These are phyloP conservation scores for Exophiala sp. DNA, from an alignment of 2,329 filamentous ascomycete species.

Conservation along the genomic window DNA sequence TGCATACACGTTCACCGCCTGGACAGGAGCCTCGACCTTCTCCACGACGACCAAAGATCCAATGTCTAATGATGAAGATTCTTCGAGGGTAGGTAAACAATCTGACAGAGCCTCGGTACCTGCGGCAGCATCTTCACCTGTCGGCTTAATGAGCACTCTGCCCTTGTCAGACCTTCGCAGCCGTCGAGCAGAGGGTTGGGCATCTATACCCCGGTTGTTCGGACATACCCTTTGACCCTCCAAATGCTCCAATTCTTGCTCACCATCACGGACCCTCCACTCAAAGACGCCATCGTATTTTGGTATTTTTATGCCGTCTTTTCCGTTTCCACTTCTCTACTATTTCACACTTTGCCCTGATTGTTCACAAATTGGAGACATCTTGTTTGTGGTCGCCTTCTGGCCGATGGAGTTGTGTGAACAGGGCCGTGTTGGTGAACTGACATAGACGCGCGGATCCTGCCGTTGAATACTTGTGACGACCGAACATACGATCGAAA, in stretches of 20 bases:
- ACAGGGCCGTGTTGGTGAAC: too few relatives aligned
- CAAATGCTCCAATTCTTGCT: not conserved
- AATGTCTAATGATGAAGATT: not conserved
- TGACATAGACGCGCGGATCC: not conserved
- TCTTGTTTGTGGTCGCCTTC: not conserved
- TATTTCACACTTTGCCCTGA: not conserved
- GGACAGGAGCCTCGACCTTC: not conserved
- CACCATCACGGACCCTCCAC: not conserved
- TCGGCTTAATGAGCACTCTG: not conserved
- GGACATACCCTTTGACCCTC: too few relatives aligned
- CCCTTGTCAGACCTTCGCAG: too few relatives aligned
- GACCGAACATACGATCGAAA: too few relatives aligned
- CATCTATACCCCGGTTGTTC: too few relatives aligned
- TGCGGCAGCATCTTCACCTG: not conserved
- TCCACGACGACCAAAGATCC: constrained; percentile 1
- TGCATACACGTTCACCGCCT: not conserved
- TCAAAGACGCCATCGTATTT: not conserved
- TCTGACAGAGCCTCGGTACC: not conserved
- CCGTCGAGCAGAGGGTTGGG: not conserved
- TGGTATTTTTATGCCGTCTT: not conserved
- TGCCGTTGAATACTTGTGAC: too few relatives aligned
- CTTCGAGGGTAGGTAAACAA: too few relatives aligned
- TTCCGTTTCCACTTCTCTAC: not conserved
- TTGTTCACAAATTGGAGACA: not conserved
- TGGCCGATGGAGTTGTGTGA: too few relatives aligned